Base-by-base conservation (phyloP, 148 eudicot species). In the Talinum fruticosum region DNA sequence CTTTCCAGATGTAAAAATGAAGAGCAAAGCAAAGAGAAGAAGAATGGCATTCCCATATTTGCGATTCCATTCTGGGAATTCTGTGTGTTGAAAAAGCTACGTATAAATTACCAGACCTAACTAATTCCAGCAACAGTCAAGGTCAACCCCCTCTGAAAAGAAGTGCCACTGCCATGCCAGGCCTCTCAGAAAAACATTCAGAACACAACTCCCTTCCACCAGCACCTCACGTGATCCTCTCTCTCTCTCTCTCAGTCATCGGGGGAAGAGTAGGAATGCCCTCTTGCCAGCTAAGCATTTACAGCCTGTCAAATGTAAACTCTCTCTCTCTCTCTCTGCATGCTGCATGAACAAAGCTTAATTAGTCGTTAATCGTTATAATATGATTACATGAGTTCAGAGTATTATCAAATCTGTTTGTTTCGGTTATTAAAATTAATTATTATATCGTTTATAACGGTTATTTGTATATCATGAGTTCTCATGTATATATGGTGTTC, bases 281-380 rank as follows among this genome's bases (percentile, higher is more conserved):
- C 45, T 51, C n/a, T 49, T 51, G 57, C 19, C 57, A n/a, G 28
- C 28, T 24, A n/a, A n/a, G 29, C 10, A 24, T n/a, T 24, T 23
- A 23, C 64, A 59, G 64, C 64, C 64, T 59, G 64, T 59, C 64
- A 24, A 59, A 28, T 24, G 64, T 24, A 28, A 23, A 5, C 26
- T 8, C 4, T 29, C 26, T 28, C 28, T 59, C 29, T 59, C 28
- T 24, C 29, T 1, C 12, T 59, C 29, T 51, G 57, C 57, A 49
- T 51, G 57, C 57, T 51, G 57, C 57, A 51, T 51, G 5, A 51
- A 51, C 18, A 51, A 15, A 51, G 19, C 64, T n/a, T 24, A n/a
- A 59, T 59, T 59, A n/a, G n/a, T 29, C 64, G 64, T 59, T 59
- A n/a, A 29, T n/a, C 66, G 64, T 76, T 66, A 24, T n/a, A n/a